Percentiles rank a stretch among this genome's conserved stretches.
phyloP scores from a whole-genome alignment of 768 basidiomycete species.

The Amyloporia xantha region DNA sequence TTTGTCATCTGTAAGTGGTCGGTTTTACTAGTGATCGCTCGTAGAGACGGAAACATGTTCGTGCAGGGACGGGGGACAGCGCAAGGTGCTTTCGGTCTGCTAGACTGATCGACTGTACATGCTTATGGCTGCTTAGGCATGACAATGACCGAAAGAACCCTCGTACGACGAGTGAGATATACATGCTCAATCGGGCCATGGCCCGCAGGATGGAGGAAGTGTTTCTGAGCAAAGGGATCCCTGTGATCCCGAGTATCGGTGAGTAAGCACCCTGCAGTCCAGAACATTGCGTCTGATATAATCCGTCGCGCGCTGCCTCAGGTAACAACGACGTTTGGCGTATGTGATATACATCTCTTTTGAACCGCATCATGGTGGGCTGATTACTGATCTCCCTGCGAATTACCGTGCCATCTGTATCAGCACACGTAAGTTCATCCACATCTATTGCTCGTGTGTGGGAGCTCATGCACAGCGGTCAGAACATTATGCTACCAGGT shows the following conservation, averaged over 20 bases:
- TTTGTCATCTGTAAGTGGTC: conserved; percentile 72
- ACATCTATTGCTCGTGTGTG: conserved; percentile 1
- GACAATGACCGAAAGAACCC: conserved; percentile 81
- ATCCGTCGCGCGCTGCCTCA: conserved; percentile 21
- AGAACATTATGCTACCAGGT: conserved; percentile 69
- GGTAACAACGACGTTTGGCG: conserved; percentile 94
- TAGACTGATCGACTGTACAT: no score
- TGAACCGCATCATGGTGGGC: no score
- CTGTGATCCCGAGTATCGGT: conserved; percentile 79
- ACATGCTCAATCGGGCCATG: conserved; percentile 60
- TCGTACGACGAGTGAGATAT: conserved; percentile 76
- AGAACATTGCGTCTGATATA: not conserved
- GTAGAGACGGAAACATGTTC: not conserved
- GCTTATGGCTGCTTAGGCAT: conserved; percentile 42
- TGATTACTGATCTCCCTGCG: conserved; percentile 5
- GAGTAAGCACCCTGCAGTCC: not conserved
- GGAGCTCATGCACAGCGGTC: not conserved
- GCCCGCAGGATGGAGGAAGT: conserved; percentile 63
- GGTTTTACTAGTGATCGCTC: no score
- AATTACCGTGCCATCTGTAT: conserved; percentile 14
- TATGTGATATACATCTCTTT: conserved; percentile 33
- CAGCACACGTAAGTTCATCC: conserved; percentile 49
- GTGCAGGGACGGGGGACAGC: conserved; percentile 70
- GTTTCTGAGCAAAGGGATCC: conserved; percentile 66
- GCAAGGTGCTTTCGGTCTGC: conserved; percentile 50